Evolutionary conservation across 2,329 filamentous ascomycete species (phyloP), one percentile per base, ranked within the genome.

Genomic region (Fusarium albidum): DNA sequence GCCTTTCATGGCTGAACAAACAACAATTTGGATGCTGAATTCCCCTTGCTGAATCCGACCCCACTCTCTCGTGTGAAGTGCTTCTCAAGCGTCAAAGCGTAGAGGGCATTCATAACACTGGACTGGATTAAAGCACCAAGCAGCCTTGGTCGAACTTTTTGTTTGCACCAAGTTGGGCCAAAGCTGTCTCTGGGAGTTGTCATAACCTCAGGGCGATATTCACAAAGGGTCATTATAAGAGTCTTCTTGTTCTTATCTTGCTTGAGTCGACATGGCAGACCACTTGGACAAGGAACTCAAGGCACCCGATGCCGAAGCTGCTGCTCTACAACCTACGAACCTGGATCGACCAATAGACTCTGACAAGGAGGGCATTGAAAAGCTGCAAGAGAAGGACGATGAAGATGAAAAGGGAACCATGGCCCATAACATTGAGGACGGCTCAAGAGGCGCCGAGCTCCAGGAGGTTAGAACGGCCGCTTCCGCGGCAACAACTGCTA

Each of bases 401-500:
- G 57, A 61, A 32, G 58, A 55, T 21, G 54, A 45, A 17, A 47
- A 51, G 5, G 32, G 33, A 21, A 28, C 37, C 12, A 12, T 31
- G 17, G 43, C 52, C n/a, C 15, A 48, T 11, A 37, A 33, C 13
- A 38, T 34, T 14, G 54, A 62, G 13, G 29, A 55, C 14, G 55
- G 47, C 17, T 29, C 57, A 33, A 57, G 55, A 15, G 47, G 53
- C 8, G 52, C 59, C 15, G 48, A 55, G 14, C 63, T 74, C 5
- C 55, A 59, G 8, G 51, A 53, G 27, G 78, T 78, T 25, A 77
- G 77, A 59, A 87, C 81, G 59, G 73, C 79, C 67, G 82, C 80
- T 26, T 86, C 84, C 35, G 79, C 79, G 15, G 74, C 76, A 37
- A 85, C 82, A 62, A 76, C 74, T 6, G 61, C 77, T 27, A 80